These are phyloP conservation scores for Diaporthe helianthi DNA, from an alignment of 2,329 filamentous ascomycete species.

Conservation along the genomic window DNA sequence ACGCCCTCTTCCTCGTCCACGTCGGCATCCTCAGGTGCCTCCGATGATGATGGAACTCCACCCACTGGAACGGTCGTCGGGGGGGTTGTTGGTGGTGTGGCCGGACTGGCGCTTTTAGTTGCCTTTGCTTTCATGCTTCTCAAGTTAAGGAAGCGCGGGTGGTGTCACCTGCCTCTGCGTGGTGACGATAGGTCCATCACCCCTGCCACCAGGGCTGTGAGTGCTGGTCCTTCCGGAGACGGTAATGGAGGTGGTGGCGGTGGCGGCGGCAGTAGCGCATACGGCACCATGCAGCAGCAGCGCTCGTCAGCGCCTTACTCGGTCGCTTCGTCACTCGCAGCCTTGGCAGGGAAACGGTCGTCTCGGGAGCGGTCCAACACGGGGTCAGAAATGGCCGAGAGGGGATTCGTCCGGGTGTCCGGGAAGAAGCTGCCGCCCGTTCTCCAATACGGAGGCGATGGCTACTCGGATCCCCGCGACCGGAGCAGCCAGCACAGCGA, in stretches of 20 bases:
- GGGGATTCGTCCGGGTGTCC: constrained; percentile 70
- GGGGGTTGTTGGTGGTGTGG: constrained; percentile 63
- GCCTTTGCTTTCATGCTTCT: constrained; percentile 61
- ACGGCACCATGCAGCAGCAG: constrained; percentile 51
- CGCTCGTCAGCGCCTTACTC: constrained; percentile 55
- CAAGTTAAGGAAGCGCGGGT: constrained; percentile 59
- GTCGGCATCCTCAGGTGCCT: constrained; percentile 36
- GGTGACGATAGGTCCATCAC: constrained; percentile 41
- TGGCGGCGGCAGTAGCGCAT: constrained; percentile 23
- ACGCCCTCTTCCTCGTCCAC: constrained; percentile 39
- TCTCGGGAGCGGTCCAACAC: constrained; percentile 43
- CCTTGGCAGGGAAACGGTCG: constrained; percentile 51
- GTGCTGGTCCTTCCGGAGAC: constrained; percentile 29
- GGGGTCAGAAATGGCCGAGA: constrained; percentile 53
- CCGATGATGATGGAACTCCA: constrained; percentile 33
- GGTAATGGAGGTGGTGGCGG: constrained; percentile 34
- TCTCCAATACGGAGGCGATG: constrained; percentile 67
- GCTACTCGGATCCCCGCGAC: constrained; percentile 60
- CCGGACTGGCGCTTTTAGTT: constrained; percentile 63
- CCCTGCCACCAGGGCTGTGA: constrained; percentile 21
- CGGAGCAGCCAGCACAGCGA: constrained; percentile 52
- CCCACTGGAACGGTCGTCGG: constrained; percentile 55
- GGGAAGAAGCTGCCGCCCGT: constrained; percentile 71
- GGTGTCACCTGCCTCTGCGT: constrained; percentile 42
- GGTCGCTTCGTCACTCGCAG: constrained; percentile 58